Evolutionary conservation across 106 monocot genomes (phyloP).

Genomic region (Vanilla planifolia): DNA sequence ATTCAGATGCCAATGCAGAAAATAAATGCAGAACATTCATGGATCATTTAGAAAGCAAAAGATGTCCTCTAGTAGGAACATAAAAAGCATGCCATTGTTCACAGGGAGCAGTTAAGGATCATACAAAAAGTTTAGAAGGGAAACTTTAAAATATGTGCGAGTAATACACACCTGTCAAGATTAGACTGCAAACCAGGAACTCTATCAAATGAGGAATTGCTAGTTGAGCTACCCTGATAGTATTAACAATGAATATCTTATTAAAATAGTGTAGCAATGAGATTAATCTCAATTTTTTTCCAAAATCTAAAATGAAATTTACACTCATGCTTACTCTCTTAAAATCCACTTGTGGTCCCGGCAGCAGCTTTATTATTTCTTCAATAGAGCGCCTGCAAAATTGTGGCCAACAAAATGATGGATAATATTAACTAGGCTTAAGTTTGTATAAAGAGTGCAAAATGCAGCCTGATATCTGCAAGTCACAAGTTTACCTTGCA

Average conservation of each 20-base stretch:
- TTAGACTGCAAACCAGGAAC: conserved; percentile 21
- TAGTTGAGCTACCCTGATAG: conserved; percentile 46
- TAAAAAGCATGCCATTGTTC: too few relatives aligned
- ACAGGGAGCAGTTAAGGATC: too few relatives aligned
- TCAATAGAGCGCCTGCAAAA: conserved; percentile 88
- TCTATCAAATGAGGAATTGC: conserved; percentile 27
- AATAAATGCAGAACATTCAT: too few relatives aligned
- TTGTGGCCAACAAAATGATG: too few relatives aligned
- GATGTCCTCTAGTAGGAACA: too few relatives aligned
- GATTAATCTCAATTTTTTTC: conserved; percentile 1
- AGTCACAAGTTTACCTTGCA: too few relatives aligned
- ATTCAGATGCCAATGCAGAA: too few relatives aligned
- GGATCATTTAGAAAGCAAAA: too few relatives aligned
- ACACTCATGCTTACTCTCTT: conserved; percentile 60
- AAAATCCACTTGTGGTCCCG: conserved; percentile 83
- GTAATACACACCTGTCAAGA: conserved; percentile 49
- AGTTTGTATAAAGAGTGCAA: too few relatives aligned
- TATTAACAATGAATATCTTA: conserved; percentile 3
- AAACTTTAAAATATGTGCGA: not conserved
- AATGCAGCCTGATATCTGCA: too few relatives aligned
- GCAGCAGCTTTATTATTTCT: conserved; percentile 81
- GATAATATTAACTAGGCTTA: too few relatives aligned
- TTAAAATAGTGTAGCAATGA: conserved; percentile 2
- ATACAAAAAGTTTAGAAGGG: not conserved
- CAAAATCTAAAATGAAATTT: not conserved